These are phyloP conservation scores for Plasmodium gaboni DNA, from an alignment of 169 alveolate species.

Conservation along the genomic window DNA sequence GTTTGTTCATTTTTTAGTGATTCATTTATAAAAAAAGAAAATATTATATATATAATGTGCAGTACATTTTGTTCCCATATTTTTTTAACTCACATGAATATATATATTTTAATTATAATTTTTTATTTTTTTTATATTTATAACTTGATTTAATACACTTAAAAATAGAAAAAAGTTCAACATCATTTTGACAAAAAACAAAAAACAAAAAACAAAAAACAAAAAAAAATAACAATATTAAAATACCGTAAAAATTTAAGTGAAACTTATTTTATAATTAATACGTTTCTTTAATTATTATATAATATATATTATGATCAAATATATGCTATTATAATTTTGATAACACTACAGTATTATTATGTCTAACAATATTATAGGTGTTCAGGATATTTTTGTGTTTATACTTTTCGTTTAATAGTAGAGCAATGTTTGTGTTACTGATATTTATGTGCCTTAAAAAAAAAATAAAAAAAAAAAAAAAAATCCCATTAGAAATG, in stretches of 20 bases:
- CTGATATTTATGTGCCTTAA: constrained; percentile 52
- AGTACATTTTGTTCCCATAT: too few relatives aligned
- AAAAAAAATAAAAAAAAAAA: constrained; percentile 12
- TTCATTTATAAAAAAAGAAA: too few relatives aligned
- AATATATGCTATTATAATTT: constrained; percentile 1
- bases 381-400: constrained; percentile 23
- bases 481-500: not conserved
- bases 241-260: not conserved
- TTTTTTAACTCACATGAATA: too few relatives aligned
- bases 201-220: not conserved
- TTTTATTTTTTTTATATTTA: too few relatives aligned
- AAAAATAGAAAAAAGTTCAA: not conserved
- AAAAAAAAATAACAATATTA: not conserved
- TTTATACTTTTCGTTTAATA: constrained; percentile 53
- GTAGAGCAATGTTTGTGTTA: constrained; percentile 34
- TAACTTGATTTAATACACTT: not conserved
- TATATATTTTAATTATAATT: too few relatives aligned
- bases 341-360: constrained; percentile 13
- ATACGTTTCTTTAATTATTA: not conserved
- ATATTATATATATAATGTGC: too few relatives aligned
- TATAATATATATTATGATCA: not conserved
- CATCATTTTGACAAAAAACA: not conserved
- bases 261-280: not conserved
- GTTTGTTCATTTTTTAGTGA: too few relatives aligned
- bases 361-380: constrained; percentile 7